A percentile compares a stretch with the other conserved stretches of the same genome.
phyloP scores from a whole-genome alignment of 495 filamentous ascomycete species.

The Melanomma pulvis-pyrius region DNA sequence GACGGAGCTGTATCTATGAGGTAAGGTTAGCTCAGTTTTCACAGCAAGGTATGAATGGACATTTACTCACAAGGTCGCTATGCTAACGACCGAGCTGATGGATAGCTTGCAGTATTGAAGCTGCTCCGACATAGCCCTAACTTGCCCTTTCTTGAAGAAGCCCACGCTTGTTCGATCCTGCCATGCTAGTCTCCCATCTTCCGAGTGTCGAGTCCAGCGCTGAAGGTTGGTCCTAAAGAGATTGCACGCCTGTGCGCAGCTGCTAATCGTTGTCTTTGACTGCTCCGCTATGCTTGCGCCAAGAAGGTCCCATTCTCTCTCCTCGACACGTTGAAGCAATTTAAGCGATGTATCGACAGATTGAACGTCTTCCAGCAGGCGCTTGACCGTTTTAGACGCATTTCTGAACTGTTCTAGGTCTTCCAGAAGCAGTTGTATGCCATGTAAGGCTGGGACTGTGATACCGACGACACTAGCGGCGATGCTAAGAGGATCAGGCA shows the following conservation, averaged over 20 bases:
- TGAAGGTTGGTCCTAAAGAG: slow-evolving; percentile 45
- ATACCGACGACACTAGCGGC: slow-evolving; percentile 46
- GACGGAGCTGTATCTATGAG: slow-evolving; percentile 42
- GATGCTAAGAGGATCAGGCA: slow-evolving; percentile 48
- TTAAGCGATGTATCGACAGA: slow-evolving; percentile 44
- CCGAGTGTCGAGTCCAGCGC: slow-evolving; percentile 47
- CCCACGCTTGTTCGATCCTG: slow-evolving; percentile 46
- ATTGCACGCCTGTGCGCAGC: slow-evolving; percentile 43
- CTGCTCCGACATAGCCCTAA: slow-evolving; percentile 38
- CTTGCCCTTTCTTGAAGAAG: slow-evolving; percentile 44
- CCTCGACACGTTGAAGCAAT: slow-evolving; percentile 45
- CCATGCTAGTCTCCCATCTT: slow-evolving; percentile 44
- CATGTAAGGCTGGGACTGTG: slow-evolving; percentile 46
- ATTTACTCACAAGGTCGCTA: slow-evolving; percentile 46
- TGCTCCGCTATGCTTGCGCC: slow-evolving; percentile 42
- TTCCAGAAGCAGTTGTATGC: slow-evolving; percentile 43
- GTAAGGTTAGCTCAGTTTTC: slow-evolving; percentile 27
- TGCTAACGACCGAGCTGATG: slow-evolving; percentile 42
- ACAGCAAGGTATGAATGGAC: slow-evolving; percentile 2
- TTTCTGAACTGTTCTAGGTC: slow-evolving; percentile 50
- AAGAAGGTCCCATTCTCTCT: slow-evolving; percentile 45
- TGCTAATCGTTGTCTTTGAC: slow-evolving; percentile 41
- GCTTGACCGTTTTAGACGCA: slow-evolving; percentile 44
- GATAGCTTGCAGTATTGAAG: slow-evolving; percentile 44
- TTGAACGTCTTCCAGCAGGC: slow-evolving; percentile 42